Conservation (phyloP, 768 basidiomycete genomes). For the Trichaptum fuscoviolaceum region DNA sequence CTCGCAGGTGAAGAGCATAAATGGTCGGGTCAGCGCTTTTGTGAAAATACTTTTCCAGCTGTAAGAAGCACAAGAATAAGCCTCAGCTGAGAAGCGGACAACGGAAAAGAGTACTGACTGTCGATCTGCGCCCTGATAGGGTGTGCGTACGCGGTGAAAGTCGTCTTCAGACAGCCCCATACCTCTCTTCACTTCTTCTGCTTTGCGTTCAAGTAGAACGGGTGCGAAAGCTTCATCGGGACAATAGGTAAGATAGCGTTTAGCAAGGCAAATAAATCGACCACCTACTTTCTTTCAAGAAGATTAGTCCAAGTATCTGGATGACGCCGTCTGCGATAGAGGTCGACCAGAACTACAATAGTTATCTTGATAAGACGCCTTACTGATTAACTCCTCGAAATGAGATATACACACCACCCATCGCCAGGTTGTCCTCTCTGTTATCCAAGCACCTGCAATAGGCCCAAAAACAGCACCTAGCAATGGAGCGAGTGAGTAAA, state of each 20-base stretch:
- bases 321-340: slow-evolving; percentile 16
- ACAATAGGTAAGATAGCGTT: not conserved
- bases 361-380: not conserved
- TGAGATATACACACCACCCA: slow-evolving; percentile 10
- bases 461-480: slow-evolving; percentile 36
- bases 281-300: slow-evolving; percentile 10
- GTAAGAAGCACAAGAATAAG: not conserved
- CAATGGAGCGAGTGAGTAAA: slow-evolving; percentile 61
- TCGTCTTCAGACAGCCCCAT: slow-evolving; percentile 45
- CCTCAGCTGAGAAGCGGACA: not conserved
- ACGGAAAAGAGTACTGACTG: not conserved
- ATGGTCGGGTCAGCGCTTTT: slow-evolving; percentile 29
- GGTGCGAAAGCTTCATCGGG: slow-evolving; percentile 3
- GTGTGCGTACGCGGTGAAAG: slow-evolving; percentile 8
- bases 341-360: slow-evolving; percentile 16
- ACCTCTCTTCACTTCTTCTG: slow-evolving; percentile 36
- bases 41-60: slow-evolving; percentile 18
- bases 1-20: slow-evolving; percentile 23
- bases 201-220: slow-evolving; percentile 25
- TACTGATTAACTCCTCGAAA: not conserved
- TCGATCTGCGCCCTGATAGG: not conserved
- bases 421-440: slow-evolving; percentile 14
- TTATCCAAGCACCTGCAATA: not conserved
- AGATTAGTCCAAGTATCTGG: slow-evolving; percentile 15
- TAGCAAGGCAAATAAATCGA: not conserved